These are phyloP conservation scores for Aspergillus ruber DNA, from an alignment of 2,329 filamentous ascomycete species.

Conservation along the genomic window DNA sequence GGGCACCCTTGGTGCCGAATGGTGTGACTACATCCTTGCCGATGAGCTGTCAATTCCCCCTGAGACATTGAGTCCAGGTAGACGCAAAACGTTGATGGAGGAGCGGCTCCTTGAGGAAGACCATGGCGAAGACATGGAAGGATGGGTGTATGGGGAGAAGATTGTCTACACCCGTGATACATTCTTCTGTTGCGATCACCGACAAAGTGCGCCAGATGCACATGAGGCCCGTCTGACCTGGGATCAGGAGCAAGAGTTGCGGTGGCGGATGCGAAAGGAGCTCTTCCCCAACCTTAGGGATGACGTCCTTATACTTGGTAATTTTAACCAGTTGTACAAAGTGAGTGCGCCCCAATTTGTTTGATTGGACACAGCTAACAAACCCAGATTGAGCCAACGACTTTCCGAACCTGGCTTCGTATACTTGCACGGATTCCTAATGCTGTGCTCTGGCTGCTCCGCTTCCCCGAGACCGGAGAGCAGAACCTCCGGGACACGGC, in stretches of 20 bases:
- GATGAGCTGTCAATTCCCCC: constrained; percentile 80
- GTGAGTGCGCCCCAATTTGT: constrained; percentile 40
- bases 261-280: constrained; percentile 91
- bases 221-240: constrained; percentile 64
- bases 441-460: constrained; percentile 88
- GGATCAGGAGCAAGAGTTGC: constrained; percentile 71
- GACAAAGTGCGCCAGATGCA: constrained; percentile 74
- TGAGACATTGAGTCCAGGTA: constrained; percentile 71
- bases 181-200: constrained; percentile 97
- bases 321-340: constrained; percentile 99
- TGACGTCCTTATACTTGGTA: constrained; percentile 83
- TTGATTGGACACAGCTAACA: neutral
- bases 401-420: constrained; percentile 90
- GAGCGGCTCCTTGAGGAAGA: constrained; percentile 60
- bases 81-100: constrained; percentile 66
- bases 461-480: constrained; percentile 91
- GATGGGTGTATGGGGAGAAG: constrained; percentile 96
- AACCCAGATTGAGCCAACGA: constrained; percentile 84
- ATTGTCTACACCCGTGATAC: constrained; percentile 91
- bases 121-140: constrained; percentile 61
- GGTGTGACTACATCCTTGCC: constrained; percentile 95
- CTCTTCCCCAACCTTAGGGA: constrained; percentile 78
- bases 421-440: constrained; percentile 82
- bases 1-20: constrained; percentile 89
- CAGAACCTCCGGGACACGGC: constrained; percentile 76